Conservation (phyloP, 768 basidiomycete species). For the Macrolepiota fuliginosa region DNA sequence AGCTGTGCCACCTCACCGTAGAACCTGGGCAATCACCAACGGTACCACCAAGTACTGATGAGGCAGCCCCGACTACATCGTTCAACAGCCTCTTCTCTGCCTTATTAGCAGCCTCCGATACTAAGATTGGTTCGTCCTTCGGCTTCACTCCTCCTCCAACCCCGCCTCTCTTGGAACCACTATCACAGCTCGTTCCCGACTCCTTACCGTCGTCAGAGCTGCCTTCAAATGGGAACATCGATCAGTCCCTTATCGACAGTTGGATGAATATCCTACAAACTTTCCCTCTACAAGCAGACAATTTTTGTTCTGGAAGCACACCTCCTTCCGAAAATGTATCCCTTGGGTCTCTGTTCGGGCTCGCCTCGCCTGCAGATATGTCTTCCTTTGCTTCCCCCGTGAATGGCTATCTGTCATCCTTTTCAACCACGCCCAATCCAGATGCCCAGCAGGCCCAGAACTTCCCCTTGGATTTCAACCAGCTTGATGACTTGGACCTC, state of each 20-base stretch:
- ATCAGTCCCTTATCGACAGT: slow-evolving; percentile 42
- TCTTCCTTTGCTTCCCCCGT: slow-evolving; percentile 9
- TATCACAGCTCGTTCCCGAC: neutral
- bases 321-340: neutral
- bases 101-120: neutral
- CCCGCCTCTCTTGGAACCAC: neutral
- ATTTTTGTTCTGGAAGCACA: neutral
- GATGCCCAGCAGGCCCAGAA: neutral
- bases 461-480: neutral
- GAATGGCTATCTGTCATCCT: neutral
- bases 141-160: neutral
- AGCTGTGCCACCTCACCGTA: neutral
- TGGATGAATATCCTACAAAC: slow-evolving; percentile 52
- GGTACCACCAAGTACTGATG: neutral
- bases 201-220: neutral
- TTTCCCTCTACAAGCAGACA: slow-evolving; percentile 35
- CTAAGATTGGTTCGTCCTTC: neutral
- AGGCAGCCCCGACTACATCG: neutral
- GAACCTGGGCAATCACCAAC: neutral
- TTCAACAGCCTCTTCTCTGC: slow-evolving; percentile 10
- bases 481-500: slow-evolving; percentile 12
- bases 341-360: neutral
- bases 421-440: slow-evolving; percentile 6
- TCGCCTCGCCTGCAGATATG: slow-evolving; percentile 17
- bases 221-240: slow-evolving; percentile 19